These are phyloP conservation scores for Nothophaeocryptopus gaeumannii DNA, from an alignment of 2,329 filamentous ascomycete genomes.

Conservation along the genomic window DNA sequence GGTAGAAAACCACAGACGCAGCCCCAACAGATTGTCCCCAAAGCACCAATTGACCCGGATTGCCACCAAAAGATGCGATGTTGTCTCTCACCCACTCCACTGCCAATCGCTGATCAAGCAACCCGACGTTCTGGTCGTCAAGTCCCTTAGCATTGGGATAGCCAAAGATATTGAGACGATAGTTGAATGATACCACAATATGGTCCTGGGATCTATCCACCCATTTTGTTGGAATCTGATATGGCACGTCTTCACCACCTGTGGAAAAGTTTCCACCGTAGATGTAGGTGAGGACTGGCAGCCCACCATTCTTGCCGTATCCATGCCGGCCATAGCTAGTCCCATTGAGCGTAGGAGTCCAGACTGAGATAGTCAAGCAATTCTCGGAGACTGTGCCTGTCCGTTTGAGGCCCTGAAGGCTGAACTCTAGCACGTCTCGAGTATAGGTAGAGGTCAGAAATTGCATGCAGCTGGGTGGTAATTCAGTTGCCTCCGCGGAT, in stretches of 20 bases:
- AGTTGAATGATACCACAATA: slow-evolving; percentile 45
- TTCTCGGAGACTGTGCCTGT: slow-evolving; percentile 41
- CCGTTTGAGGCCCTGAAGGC: slow-evolving; percentile 29
- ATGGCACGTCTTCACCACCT: slow-evolving; percentile 47
- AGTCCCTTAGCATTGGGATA: slow-evolving; percentile 38
- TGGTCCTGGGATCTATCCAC: slow-evolving; percentile 37
- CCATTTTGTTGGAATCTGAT: slow-evolving; percentile 47
- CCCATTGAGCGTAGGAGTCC: slow-evolving; percentile 38
- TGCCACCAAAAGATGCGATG: slow-evolving; percentile 52
- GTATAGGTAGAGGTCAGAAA: slow-evolving; percentile 25
- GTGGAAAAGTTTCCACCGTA: slow-evolving; percentile 48
- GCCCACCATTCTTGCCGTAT: slow-evolving; percentile 14
- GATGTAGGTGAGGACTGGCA: slow-evolving; percentile 49
- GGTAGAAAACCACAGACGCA: slow-evolving; percentile 31
- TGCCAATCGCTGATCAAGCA: slow-evolving; percentile 54
- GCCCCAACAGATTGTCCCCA: slow-evolving; percentile 32
- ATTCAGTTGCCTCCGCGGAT: slow-evolving; percentile 23
- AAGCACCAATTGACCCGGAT: slow-evolving; percentile 25
- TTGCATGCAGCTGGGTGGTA: slow-evolving; percentile 31
- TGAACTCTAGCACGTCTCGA: slow-evolving; percentile 31
- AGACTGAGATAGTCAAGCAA: slow-evolving; percentile 48
- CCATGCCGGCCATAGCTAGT: background rate
- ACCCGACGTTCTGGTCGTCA: slow-evolving; percentile 44
- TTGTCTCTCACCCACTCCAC: slow-evolving; percentile 54
- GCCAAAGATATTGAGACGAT: slow-evolving; percentile 44